phyloP scores from a whole-genome alignment of 2,329 filamentous ascomycete species.

The Stemphylium vesicarium region DNA sequence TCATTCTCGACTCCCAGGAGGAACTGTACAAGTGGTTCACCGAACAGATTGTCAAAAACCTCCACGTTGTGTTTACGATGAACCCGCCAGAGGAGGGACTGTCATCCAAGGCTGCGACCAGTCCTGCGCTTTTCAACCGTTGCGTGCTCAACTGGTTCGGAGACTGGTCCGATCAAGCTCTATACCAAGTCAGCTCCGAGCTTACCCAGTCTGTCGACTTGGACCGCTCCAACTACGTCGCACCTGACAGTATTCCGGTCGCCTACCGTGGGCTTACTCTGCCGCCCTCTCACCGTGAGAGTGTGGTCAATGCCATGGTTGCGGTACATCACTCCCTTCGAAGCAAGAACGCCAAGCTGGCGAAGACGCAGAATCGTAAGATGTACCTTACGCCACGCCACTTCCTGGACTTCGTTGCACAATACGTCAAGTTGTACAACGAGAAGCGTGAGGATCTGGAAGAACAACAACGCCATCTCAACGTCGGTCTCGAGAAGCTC shows the following conservation, averaged over 20 bases:
- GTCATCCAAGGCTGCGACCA: slow-evolving; percentile 95
- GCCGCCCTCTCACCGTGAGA: slow-evolving; percentile 87
- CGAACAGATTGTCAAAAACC: slow-evolving; percentile 97
- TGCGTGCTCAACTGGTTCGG: slow-evolving; percentile 99
- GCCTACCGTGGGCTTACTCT: slow-evolving; percentile 85
- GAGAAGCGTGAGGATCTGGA: slow-evolving; percentile 98
- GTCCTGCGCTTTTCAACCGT: slow-evolving; percentile 97
- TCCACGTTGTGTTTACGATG: slow-evolving; percentile 99
- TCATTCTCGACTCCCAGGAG: slow-evolving; percentile 95
- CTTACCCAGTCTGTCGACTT: slow-evolving; percentile 96
- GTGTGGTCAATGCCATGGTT: slow-evolving; percentile 97
- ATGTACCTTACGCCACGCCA: slow-evolving; percentile 96
- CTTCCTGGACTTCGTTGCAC: slow-evolving; percentile 96
- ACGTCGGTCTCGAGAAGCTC: slow-evolving; percentile 96
- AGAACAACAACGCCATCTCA: slow-evolving; percentile 97
- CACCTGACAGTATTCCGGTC: slow-evolving; percentile 90
- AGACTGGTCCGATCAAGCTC: slow-evolving; percentile 98
- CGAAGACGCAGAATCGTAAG: slow-evolving; percentile 88
- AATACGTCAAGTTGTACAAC: slow-evolving; percentile 96
- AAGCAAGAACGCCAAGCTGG: slow-evolving; percentile 83
- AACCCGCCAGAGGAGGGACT: slow-evolving; percentile 96
- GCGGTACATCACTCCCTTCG: slow-evolving; percentile 97
- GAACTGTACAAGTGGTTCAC: slow-evolving; percentile 99
- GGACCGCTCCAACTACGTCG: slow-evolving; percentile 82
- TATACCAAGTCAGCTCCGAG: slow-evolving; percentile 97